Conservation (phyloP, 345 rosid species). For the Mangifera indica region DNA sequence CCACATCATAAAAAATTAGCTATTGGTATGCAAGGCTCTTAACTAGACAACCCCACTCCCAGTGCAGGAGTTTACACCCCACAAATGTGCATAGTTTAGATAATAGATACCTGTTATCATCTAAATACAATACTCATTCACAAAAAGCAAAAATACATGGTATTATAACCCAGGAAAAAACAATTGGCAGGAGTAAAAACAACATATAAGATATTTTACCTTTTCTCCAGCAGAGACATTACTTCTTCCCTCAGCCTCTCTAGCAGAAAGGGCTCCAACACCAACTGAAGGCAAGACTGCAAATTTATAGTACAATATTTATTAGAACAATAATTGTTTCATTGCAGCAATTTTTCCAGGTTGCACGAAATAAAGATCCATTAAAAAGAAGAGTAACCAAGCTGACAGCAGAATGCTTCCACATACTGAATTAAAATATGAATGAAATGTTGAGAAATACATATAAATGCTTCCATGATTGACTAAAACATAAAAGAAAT, state of each 20-base stretch:
- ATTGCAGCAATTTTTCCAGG: background rate
- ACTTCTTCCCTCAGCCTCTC: slow-evolving; percentile 97
- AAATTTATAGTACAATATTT: slow-evolving; percentile 10
- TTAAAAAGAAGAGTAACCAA: too few species aligned
- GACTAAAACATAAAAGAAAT: background rate
- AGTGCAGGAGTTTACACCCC: background rate
- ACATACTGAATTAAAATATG: too few species aligned
- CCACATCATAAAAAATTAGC: background rate
- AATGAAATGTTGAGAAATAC: background rate
- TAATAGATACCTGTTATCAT: background rate
- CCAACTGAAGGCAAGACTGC: slow-evolving; percentile 97
- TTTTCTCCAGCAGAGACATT: slow-evolving; percentile 83
- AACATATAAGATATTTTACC: slow-evolving; percentile 41
- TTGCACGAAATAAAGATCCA: too few species aligned
- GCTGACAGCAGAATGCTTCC: background rate
- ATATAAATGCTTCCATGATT: too few species aligned
- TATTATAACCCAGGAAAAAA: background rate
- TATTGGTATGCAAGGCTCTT: background rate
- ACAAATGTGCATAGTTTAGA: background rate
- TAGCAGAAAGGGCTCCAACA: slow-evolving; percentile 86
- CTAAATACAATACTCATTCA: background rate
- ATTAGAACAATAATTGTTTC: background rate
- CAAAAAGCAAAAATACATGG: background rate
- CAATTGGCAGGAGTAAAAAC: background rate
- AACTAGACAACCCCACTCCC: background rate